These are phyloP conservation scores for Nakazawaea pomicola DNA, from an alignment of 805 yeast genomes.

Conservation along the genomic window DNA sequence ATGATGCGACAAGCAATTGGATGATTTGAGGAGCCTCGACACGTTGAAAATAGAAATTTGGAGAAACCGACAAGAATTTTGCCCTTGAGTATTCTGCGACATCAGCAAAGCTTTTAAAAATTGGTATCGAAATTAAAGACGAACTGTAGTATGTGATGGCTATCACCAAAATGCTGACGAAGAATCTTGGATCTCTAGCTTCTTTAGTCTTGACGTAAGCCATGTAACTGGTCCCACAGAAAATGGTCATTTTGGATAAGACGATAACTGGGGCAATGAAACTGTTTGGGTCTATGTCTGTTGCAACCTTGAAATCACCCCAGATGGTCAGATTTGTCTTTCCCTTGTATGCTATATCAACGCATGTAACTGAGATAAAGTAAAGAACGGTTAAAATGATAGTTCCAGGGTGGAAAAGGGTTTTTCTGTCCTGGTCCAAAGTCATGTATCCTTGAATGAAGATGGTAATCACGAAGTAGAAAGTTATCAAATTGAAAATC, in stretches of 20 bases:
- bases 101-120: background rate
- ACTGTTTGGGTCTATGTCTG: background rate
- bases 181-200: background rate
- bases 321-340: background rate
- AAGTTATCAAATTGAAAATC: slow-evolving; percentile 5
- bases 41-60: background rate
- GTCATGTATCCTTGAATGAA: slow-evolving; percentile 10
- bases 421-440: background rate
- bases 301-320: background rate
- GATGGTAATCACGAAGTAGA: slow-evolving; percentile 7
- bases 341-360: slow-evolving; percentile 2
- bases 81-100: background rate
- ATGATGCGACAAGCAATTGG: slow-evolving; percentile 3
- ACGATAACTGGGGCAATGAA: slow-evolving; percentile 5
- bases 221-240: background rate
- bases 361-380: slow-evolving; percentile 4
- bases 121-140: slow-evolving; percentile 4
- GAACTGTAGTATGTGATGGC: slow-evolving; percentile 2
- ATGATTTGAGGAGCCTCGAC: slow-evolving; percentile 8
- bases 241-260: background rate
- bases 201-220: background rate
- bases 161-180: slow-evolving; percentile 1
- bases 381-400: slow-evolving; percentile 3
- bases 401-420: background rate
- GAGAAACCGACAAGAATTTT: slow-evolving; percentile 1